These are phyloP conservation scores for Cryphonectria parasitica DNA, from an alignment of 2,329 filamentous ascomycete genomes.

Conservation along the genomic window DNA sequence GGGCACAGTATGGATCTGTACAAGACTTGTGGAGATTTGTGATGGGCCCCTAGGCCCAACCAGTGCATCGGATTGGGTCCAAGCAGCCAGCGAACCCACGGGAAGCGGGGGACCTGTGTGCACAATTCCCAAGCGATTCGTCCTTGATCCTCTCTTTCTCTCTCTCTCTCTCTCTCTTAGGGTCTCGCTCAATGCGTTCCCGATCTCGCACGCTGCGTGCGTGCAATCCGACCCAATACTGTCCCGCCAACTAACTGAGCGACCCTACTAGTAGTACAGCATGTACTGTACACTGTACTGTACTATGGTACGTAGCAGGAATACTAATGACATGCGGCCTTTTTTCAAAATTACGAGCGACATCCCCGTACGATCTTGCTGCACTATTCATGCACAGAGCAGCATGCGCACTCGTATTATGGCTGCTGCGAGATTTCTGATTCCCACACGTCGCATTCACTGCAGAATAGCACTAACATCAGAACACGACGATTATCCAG, in stretches of 20 bases:
- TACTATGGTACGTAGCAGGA: slow-evolving; percentile 12
- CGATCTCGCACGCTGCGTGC: slow-evolving; percentile 20
- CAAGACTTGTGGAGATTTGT: slow-evolving; percentile 18
- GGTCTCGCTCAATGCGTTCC: slow-evolving; percentile 19
- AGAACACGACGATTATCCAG: slow-evolving; percentile 11
- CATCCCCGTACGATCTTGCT: slow-evolving; percentile 26
- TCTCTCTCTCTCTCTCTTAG: not conserved
- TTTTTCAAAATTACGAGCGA: slow-evolving; percentile 29
- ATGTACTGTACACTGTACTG: not conserved
- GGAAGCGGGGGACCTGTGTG: slow-evolving; percentile 8
- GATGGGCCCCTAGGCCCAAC: slow-evolving; percentile 22
- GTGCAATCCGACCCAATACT: slow-evolving; percentile 23
- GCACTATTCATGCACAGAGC: slow-evolving; percentile 29
- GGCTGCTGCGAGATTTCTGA: slow-evolving; percentile 21
- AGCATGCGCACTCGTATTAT: slow-evolving; percentile 27
- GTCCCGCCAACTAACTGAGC: not conserved
- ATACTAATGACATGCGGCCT: slow-evolving; percentile 12
- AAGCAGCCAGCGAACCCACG: slow-evolving; percentile 11
- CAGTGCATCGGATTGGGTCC: slow-evolving; percentile 19
- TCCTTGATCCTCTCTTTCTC: slow-evolving; percentile 15
- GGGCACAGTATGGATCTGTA: slow-evolving; percentile 22
- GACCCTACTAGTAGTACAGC: not conserved
- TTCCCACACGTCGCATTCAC: slow-evolving; percentile 10
- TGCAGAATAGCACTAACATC: slow-evolving; percentile 11
- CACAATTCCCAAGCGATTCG: slow-evolving; percentile 25